Percentiles rank a stretch among this genome's conserved stretches.
phyloP scores from a whole-genome alignment of 2,329 filamentous ascomycete genomes.

The Trichoderma afroharzianum region DNA sequence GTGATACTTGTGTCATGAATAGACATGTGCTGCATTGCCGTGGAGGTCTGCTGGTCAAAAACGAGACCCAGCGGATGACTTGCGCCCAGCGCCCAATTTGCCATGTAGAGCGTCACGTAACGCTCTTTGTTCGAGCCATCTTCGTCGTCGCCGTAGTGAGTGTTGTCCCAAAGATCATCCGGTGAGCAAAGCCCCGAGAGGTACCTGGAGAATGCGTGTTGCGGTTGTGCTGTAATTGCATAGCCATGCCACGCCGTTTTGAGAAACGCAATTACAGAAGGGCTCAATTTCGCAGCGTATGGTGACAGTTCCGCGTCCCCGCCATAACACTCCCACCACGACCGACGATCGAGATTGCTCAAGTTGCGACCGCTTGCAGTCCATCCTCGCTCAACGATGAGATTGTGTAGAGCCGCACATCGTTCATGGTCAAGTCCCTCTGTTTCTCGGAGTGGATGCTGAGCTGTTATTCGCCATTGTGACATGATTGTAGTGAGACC shows the following conservation, averaged over 20 bases:
- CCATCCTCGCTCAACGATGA: constrained; percentile 12
- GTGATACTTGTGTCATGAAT: constrained; percentile 5
- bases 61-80: constrained; percentile 6
- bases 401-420: constrained; percentile 12
- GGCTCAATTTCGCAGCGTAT: not conserved
- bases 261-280: constrained; percentile 5
- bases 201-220: constrained; percentile 4
- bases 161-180: not conserved
- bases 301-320: not conserved
- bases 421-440: constrained; percentile 10
- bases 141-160: not conserved
- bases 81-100: constrained; percentile 7
- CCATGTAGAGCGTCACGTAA: constrained; percentile 14
- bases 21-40: constrained; percentile 10
- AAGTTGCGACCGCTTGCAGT: constrained; percentile 8
- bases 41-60: constrained; percentile 1
- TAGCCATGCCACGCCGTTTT: constrained; percentile 7
- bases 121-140: constrained; percentile 3
- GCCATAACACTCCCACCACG: constrained; percentile 13
- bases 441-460: constrained; percentile 2
- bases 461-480: constrained; percentile 3
- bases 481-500: not conserved
- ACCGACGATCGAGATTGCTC: not conserved
- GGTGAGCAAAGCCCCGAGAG: constrained; percentile 3
- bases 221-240: not conserved